Evolutionary conservation across 75 land plant species (phyloP), one percentile per base, ranked within the genome.

Genomic region (Cryptomeria japonica): DNA sequence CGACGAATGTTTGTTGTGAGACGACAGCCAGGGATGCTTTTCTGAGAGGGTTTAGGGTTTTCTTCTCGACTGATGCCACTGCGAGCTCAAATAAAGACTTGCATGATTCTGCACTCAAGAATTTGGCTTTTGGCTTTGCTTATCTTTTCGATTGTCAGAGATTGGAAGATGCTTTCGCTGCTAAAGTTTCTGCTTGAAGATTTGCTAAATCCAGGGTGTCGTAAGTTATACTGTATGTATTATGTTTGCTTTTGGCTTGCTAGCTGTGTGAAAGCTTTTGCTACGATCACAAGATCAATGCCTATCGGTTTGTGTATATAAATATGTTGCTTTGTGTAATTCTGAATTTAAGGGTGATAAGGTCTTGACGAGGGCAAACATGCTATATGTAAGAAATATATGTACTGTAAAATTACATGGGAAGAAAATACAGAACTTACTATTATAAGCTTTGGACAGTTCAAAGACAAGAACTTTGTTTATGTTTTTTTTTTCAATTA

Each of bases 1-100:
- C 94, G 98, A 95, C 98, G 11, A 97, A 97, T 82, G 87, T 96
- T 86, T 97, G 98, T 90, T 97, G 98, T 86, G 98, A 97, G 90
- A 95, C 98, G 13, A 94, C 97, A 38, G 96, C 98, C 72, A 92
- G 97, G 31, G 97, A 92, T 0, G 97, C 97, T 36, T 97, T 94
- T 83, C 88, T 92, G 14, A 90, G 90, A 56, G 98, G 97, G 31
- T 97, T 93, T 86, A 88, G 97, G 87, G 97, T 97, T n/a, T 97
- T 94, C 92, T 97, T 97, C 91, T 95, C 98, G 8, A 90, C 93
- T 14, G 98, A 97, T 84, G 97, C 96, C 19, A 97, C 97, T 41
- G 97, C 94, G 13, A 97, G 97, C 7, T 31, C 87, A 16, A 73
- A 84, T 19, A 47, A 78, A 85, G 98, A 97, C 82, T 72, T 97